phyloP scores from a whole-genome alignment of 257 asterid genomes.

The Przewalskia tangutica region DNA sequence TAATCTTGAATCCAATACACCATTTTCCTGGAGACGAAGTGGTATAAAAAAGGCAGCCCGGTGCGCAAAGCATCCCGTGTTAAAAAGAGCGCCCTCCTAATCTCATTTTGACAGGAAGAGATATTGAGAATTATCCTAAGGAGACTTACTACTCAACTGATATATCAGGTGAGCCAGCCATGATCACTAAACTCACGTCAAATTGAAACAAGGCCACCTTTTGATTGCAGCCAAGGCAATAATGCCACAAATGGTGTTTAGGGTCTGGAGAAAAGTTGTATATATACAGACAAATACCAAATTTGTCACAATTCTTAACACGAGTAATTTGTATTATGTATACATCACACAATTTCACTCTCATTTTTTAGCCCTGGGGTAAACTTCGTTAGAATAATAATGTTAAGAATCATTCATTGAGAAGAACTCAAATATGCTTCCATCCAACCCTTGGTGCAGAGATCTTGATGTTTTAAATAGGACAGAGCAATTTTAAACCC shows the following conservation, averaged over 20 bases:
- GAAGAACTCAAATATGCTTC: too few relatives aligned
- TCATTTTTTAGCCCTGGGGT: neutral
- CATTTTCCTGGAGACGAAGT: too few relatives aligned
- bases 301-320: neutral
- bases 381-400: too few relatives aligned
- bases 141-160: neutral
- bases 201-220: too few relatives aligned
- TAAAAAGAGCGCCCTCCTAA: too few relatives aligned
- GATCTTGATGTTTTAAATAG: too few relatives aligned
- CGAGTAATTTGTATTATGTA: neutral
- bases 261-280: neutral
- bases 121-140: neutral
- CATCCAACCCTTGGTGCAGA: too few relatives aligned
- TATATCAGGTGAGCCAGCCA: neutral
- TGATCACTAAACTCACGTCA: neutral
- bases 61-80: neutral
- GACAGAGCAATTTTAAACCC: too few relatives aligned
- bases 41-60: neutral
- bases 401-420: too few relatives aligned
- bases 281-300: neutral
- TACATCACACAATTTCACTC: neutral
- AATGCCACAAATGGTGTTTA: too few relatives aligned
- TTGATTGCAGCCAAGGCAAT: too few relatives aligned
- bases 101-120: too few relatives aligned
- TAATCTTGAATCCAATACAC: neutral